Evolutionary conservation across 495 filamentous ascomycete genomes (phyloP).

Genomic region (Tuber umbilicatum): DNA sequence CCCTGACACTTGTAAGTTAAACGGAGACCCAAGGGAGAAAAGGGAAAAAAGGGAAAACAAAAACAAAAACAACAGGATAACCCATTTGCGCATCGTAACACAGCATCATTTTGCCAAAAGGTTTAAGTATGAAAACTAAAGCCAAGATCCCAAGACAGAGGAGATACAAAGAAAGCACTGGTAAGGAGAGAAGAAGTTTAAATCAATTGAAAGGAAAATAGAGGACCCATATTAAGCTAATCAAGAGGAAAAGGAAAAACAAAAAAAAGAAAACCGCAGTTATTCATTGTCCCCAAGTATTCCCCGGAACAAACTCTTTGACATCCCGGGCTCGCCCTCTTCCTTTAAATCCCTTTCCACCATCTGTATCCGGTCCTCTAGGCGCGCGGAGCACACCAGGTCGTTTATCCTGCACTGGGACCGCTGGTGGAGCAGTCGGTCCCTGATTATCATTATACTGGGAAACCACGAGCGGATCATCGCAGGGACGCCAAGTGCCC

Average conservation of each 20-base stretch:
- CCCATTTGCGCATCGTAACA: not conserved
- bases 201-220: not conserved
- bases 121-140: not conserved
- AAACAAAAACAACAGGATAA: not conserved
- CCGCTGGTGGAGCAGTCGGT: not conserved
- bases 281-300: not conserved
- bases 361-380: constrained; percentile 31
- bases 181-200: not conserved
- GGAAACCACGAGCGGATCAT: not conserved
- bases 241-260: not conserved
- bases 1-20: too few relatives aligned
- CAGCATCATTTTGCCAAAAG: not conserved
- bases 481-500: constrained; percentile 8
- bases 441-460: not conserved
- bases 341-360: constrained; percentile 28
- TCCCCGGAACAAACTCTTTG: not conserved
- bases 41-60: too few relatives aligned
- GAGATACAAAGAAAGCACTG: not conserved
- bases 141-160: not conserved
- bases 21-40: not conserved
- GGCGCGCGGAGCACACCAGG: constrained; percentile 12
- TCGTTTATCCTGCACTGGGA: not conserved
- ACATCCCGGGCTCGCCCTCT: constrained; percentile 1
- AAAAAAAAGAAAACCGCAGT: not conserved
- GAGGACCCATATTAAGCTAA: not conserved